Percentiles rank a stretch among this genome's conserved stretches.
phyloP scores from a whole-genome alignment of 2,329 filamentous ascomycete genomes.

The Diplodia seriata region DNA sequence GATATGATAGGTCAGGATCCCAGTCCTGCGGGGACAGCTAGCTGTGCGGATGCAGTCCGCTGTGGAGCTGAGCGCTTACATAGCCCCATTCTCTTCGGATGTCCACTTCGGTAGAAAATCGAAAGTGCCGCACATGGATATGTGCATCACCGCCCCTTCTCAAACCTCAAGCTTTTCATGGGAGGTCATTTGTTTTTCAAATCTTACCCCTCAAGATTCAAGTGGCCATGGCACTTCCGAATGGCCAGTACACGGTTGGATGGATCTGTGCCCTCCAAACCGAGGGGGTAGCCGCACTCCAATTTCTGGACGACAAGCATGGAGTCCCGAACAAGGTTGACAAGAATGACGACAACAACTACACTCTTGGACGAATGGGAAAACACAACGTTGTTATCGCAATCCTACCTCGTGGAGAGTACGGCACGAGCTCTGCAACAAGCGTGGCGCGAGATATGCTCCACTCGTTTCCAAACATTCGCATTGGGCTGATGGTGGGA shows the following conservation, averaged over 20 bases:
- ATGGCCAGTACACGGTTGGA: background rate
- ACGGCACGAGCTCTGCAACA: background rate
- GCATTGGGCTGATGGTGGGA: background rate
- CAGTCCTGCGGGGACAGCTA: too few relatives aligned
- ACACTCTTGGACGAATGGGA: background rate
- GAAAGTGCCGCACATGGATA: too few relatives aligned
- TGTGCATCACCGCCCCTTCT: too few relatives aligned
- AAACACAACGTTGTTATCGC: background rate
- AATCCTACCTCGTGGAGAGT: background rate
- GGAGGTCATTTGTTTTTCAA: too few relatives aligned
- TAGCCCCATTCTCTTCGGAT: too few relatives aligned
- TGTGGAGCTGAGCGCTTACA: too few relatives aligned
- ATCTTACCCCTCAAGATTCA: background rate
- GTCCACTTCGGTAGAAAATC: too few relatives aligned
- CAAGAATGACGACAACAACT: background rate
- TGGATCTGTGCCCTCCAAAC: background rate
- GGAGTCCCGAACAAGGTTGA: background rate
- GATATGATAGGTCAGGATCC: too few relatives aligned
- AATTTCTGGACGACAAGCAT: background rate
- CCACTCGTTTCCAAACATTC: background rate
- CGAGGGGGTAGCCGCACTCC: background rate
- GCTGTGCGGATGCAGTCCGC: too few relatives aligned
- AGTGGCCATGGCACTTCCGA: background rate
- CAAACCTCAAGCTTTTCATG: too few relatives aligned
- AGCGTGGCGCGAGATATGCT: background rate